Percentiles rank a stretch among this genome's conserved stretches.
phyloP scores from a whole-genome alignment of 345 rosid species.

The Isatis tinctoria region DNA sequence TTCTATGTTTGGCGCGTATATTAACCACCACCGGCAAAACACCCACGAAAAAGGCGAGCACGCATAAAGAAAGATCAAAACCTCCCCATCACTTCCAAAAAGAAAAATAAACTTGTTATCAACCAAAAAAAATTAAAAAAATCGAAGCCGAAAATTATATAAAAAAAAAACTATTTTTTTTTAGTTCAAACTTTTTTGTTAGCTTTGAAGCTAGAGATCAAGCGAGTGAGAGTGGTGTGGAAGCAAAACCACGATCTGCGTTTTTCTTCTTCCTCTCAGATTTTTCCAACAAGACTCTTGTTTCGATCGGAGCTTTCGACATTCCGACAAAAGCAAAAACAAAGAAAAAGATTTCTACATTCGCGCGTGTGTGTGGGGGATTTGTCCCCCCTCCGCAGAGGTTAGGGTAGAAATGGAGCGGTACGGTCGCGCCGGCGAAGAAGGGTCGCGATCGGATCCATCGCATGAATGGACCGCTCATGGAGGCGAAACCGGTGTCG shows the following conservation, averaged over 20 bases:
- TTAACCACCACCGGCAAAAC: conserved; percentile 42
- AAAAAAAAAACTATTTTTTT: background rate
- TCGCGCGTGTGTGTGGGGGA: background rate
- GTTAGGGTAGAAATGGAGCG: conserved; percentile 49
- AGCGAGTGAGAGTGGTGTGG: conserved; percentile 33
- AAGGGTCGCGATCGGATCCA: conserved; percentile 67
- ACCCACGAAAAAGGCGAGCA: conserved; percentile 33
- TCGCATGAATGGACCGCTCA: conserved; percentile 60
- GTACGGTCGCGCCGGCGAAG: conserved; percentile 54
- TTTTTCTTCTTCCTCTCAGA: background rate
- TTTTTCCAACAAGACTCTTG: conserved; percentile 19
- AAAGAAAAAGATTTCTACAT: background rate
- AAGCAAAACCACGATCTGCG: conserved; percentile 22
- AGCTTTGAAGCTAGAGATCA: conserved; percentile 32
- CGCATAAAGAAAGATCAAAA: conserved; percentile 41
- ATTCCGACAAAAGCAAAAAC: conserved; percentile 22
- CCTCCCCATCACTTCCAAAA: conserved; percentile 43
- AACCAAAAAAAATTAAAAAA: background rate
- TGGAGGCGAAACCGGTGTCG: conserved; percentile 63
- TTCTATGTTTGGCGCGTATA: conserved; percentile 61
- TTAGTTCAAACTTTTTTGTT: conserved; percentile 7
- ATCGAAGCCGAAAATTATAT: conserved; percentile 26
- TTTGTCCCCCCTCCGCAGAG: conserved; percentile 4
- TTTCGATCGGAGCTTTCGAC: conserved; percentile 45
- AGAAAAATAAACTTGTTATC: background rate